Evolutionary conservation across 768 basidiomycete genomes (phyloP).

Genomic region (Botryobasidium botryosum): DNA sequence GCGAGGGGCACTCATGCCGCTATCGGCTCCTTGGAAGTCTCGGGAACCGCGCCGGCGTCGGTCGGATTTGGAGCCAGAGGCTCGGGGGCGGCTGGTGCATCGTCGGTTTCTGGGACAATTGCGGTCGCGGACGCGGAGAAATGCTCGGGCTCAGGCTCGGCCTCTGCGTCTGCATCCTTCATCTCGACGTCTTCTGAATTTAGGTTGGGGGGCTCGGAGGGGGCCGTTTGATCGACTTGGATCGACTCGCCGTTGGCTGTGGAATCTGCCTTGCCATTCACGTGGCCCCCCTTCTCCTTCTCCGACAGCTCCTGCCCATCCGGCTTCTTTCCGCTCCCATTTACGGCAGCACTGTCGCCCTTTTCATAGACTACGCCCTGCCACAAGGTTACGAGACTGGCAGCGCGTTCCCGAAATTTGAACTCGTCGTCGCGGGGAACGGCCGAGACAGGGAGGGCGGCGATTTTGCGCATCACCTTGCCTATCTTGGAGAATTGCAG

Average conservation of each 20-base stretch:
- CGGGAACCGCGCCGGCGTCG: too few species aligned
- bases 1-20: too few species aligned
- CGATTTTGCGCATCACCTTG: conserved; percentile 81
- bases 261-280: neutral
- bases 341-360: neutral
- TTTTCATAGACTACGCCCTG: conserved; percentile 18
- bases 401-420: conserved; percentile 54
- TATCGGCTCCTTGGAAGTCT: too few species aligned
- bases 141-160: too few species aligned
- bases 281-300: neutral
- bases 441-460: conserved; percentile 29
- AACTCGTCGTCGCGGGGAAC: conserved; percentile 51
- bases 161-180: neutral
- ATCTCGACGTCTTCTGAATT: neutral
- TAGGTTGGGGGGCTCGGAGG: neutral
- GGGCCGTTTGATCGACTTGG: neutral
- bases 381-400: conserved; percentile 54
- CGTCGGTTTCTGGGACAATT: too few species aligned
- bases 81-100: too few species aligned
- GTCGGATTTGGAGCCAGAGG: too few species aligned
- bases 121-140: too few species aligned
- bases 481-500: conserved; percentile 68
- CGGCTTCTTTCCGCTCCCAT: neutral
- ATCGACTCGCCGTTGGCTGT: neutral
- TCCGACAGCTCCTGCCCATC: neutral